Evolutionary conservation across 768 basidiomycete species (phyloP), one percentile per base, ranked within the genome.

Genomic region (Collybia mongolica): DNA sequence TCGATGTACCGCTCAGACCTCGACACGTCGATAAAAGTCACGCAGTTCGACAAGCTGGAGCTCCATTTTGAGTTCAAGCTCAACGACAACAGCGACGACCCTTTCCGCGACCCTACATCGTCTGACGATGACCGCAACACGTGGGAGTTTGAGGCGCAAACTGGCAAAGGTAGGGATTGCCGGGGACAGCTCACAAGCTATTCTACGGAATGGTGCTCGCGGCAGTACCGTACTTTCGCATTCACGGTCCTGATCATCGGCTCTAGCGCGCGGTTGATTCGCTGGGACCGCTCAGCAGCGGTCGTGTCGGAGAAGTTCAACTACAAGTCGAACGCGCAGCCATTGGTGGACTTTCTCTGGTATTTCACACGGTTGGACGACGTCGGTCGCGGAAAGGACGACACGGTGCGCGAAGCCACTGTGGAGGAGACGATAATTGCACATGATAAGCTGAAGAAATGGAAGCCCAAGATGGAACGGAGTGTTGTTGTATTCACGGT

Each of bases 251-350:
- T 55, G 24, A 51, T 73, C 17, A 56, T 40, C 12, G 60, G 62
- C 24, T 51, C 53, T 0, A 47, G 44, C n/a, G 67, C 54, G 8
- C 64, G 69, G 2, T 48, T 72, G 35, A 55, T 73, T 19, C 60
- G 63, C 6, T 59, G 61, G 53, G 72, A 73, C 46, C 61, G 70
- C 2, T 51, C 65, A 1, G 72, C 67, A 4, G 57, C 53, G 0
- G 55, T 72, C 9, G 66, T 69, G 2, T 56, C 69, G 0, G 48
- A 51, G 19, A 14, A 43, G 0, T 68, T 72, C 58, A 48, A 64
- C 39, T 60, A 61, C 26, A 39, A 48, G 6, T 6, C 50, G 4
- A 14, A 64, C 0, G 54, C 58, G 7, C 5, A 53, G 14, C 20
- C 48, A 0, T 53, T 74, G 1, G 52, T 59, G 11, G 55, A 64